Base-by-base conservation (phyloP, 768 basidiomycete genomes). In the Boletus pseudopeckii region DNA sequence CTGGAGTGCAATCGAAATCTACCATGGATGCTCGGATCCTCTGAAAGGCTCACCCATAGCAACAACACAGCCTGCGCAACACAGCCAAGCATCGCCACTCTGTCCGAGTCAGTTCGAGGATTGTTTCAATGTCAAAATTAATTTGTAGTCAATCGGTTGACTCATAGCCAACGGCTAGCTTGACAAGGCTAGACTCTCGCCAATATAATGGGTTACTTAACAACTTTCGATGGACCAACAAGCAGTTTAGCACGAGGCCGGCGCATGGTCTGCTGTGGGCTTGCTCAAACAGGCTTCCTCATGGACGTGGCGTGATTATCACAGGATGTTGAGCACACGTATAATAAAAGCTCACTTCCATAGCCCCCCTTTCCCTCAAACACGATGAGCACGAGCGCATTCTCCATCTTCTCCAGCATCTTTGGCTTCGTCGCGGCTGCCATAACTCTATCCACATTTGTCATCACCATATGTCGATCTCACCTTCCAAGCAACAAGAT, bases 401-500 rank as follows among this genome's bases (percentile, higher is more conserved):
- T 58, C 26, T 11, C 56, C 17, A 1, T n/a, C 8, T 52, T 57
- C 39, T 47, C 49, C n/a, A 52, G 38, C 18, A 39, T 44, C 8
- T 48, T 50, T 3, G 58, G 52, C 26, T 43, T 59, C 5, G 8
- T 50, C 1, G 32, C 30, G 13, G 20, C 44, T 7, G 26, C 26
- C 2, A 44, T 44, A 10, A 47, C 58, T 3, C n/a, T 59, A 0
- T n/a, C 20, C 13, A 18, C 36, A 0, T 38, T 39, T 0, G 28
- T 59, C 5, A 1, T 40, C 10, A 49, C 39, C 0, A 22, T 32
- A 15, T 59, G 34, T 0, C 48, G 48, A 7, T 42, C 56, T 3
- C 38, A 39, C 1, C 58, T 58, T 18, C 58, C 55, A 0, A 52
- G 55, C 11, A 30, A 39, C 7, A 56, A 0, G 32, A 57, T 58